Conservation (phyloP, 805 yeast genomes). For the Saturnispora galanensis region DNA sequence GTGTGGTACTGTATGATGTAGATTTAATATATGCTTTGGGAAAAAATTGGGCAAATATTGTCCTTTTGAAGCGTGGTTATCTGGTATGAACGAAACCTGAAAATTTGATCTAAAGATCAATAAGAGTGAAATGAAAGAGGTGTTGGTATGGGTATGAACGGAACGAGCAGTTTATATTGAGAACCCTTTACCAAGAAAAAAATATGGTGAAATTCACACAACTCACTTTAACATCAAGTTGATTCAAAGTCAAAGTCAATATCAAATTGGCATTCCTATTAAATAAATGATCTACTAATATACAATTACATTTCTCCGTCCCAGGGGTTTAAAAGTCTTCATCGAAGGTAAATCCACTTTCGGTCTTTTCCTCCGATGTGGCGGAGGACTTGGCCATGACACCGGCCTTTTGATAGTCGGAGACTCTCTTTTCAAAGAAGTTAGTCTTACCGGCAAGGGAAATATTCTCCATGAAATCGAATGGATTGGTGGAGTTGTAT, state of each 20-base stretch:
- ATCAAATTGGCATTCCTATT: background rate
- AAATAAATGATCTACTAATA: background rate
- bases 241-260: too few relatives aligned
- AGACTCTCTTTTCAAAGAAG: conserved; percentile 97
- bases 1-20: too few relatives aligned
- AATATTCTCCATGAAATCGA: conserved; percentile 98
- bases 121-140: too few relatives aligned
- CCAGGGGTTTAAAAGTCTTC: conserved; percentile 70
- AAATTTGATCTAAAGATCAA: too few relatives aligned
- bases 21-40: too few relatives aligned
- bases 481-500: conserved; percentile 85
- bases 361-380: conserved; percentile 18
- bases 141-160: background rate
- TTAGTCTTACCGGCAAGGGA: conserved; percentile 98
- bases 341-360: conserved; percentile 68
- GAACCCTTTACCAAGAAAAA: too few relatives aligned
- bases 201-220: too few relatives aligned
- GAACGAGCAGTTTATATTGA: background rate
- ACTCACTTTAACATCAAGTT: too few relatives aligned
- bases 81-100: too few relatives aligned
- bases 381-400: conserved; percentile 71
- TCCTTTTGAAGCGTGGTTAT: too few relatives aligned
- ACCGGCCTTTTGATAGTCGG: conserved; percentile 98
- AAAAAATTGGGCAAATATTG: too few relatives aligned
- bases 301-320: conserved; percentile 5